These are phyloP conservation scores for Heterobasidion occidentale DNA, from an alignment of 1,284 basidiomycete genomes.

Conservation along the genomic window DNA sequence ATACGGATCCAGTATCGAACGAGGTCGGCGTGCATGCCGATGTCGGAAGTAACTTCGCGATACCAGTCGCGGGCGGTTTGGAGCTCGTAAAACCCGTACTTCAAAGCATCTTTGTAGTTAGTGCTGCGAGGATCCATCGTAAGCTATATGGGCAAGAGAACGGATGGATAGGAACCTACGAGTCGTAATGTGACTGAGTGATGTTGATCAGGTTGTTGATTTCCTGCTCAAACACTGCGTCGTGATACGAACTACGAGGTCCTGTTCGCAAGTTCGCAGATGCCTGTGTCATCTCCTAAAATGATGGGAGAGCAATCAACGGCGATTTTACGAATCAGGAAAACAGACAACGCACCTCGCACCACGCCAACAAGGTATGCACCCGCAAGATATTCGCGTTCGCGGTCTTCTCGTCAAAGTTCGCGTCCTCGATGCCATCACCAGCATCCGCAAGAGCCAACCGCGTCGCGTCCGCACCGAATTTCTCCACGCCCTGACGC, in stretches of 20 bases:
- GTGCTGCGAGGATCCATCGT: constrained; percentile 41
- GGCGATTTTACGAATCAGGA: not conserved
- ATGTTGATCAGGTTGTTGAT: constrained; percentile 80
- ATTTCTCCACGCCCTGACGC: constrained; percentile 74
- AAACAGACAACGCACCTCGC: constrained; percentile 51
- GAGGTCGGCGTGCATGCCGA: constrained; percentile 87
- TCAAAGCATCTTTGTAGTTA: constrained; percentile 94
- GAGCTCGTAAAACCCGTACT: constrained; percentile 94
- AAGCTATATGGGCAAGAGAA: not conserved
- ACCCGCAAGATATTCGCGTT: constrained; percentile 96
- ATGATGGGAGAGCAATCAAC: not conserved
- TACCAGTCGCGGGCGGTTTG: constrained; percentile 95
- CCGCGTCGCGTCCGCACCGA: constrained; percentile 90
- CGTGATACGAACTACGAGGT: constrained; percentile 61
- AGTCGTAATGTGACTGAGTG: constrained; percentile 74
- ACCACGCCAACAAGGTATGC: constrained; percentile 90
- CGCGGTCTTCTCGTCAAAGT: constrained; percentile 98
- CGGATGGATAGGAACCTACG: constrained; percentile 38
- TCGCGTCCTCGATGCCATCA: constrained; percentile 95
- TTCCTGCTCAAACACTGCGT: constrained; percentile 88
- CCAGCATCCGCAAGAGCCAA: constrained; percentile 94
- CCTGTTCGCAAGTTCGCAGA: constrained; percentile 67
- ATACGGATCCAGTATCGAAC: constrained; percentile 77
- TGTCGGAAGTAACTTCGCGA: constrained; percentile 82
- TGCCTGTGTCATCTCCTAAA: constrained; percentile 72